Conservation (phyloP, 306 rosid species). For the Cucumis hystrix region DNA sequence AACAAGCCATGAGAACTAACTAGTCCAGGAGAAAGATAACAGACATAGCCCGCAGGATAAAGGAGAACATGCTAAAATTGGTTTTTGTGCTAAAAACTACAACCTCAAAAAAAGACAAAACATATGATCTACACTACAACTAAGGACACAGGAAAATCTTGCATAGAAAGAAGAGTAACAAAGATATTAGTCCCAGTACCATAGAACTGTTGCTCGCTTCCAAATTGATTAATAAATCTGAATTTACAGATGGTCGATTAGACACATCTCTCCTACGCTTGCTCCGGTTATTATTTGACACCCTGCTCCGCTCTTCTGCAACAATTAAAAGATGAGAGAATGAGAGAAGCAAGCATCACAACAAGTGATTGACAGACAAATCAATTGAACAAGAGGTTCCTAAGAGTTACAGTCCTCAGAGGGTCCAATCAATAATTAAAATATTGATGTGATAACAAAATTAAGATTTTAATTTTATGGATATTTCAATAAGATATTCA, state of each 20-base stretch:
- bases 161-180: background rate
- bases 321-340: conserved; percentile 8
- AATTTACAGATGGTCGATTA: conserved; percentile 28
- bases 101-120: background rate
- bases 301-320: conserved; percentile 42
- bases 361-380: background rate
- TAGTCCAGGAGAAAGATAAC: background rate
- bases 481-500: no score
- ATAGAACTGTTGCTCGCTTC: conserved; percentile 46
- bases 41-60: background rate
- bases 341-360: background rate
- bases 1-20: background rate
- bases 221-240: conserved; percentile 48
- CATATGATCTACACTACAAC: background rate
- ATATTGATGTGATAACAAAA: no score
- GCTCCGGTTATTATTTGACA: conserved; percentile 18
- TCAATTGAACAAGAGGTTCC: background rate
- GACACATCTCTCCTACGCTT: conserved; percentile 47
- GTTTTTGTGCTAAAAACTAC: background rate
- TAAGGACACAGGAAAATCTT: background rate
- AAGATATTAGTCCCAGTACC: conserved; percentile 31
- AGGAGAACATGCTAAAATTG: background rate
- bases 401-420: background rate
- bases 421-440: background rate
- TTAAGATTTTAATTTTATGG: no score